Evolutionary conservation across 108 stramenopile species (phyloP).

Genomic region (Cylindrotheca fusiformis): DNA sequence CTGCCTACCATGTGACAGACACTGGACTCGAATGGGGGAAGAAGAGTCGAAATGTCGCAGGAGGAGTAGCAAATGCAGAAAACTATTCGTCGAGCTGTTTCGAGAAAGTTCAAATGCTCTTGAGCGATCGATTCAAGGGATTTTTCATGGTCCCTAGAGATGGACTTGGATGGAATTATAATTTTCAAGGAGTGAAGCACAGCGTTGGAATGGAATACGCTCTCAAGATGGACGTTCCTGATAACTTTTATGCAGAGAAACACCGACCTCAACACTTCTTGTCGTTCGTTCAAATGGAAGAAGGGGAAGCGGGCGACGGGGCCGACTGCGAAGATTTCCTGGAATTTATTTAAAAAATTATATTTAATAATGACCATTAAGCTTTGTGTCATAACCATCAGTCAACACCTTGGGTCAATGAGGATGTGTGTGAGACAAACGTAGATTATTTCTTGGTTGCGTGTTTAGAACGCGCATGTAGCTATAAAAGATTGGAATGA

Average conservation of each 20-base stretch:
- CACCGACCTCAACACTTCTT: constrained; percentile 98
- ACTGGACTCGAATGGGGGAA: constrained; percentile 95
- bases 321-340: constrained; percentile 92
- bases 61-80: constrained; percentile 86
- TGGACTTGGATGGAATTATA: constrained; percentile 97
- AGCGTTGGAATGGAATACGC: constrained; percentile 87
- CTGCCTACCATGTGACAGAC: constrained; percentile 94
- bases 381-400: too few relatives aligned
- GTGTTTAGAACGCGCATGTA: too few relatives aligned
- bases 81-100: constrained; percentile 94
- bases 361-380: too few relatives aligned
- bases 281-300: constrained; percentile 96
- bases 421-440: too few relatives aligned
- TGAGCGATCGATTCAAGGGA: constrained; percentile 96
- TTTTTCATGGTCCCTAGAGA: constrained; percentile 97
- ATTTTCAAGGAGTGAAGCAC: constrained; percentile 98
- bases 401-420: too few relatives aligned
- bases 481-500: too few relatives aligned
- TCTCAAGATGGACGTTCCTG: constrained; percentile 87
- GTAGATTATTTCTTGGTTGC: too few relatives aligned
- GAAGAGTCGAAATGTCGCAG: constrained; percentile 86
- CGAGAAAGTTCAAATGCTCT: constrained; percentile 97
- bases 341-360: constrained; percentile 30
- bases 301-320: constrained; percentile 74
- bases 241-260: constrained; percentile 93